Base-by-base conservation (phyloP, 1,284 basidiomycete species). In the Marasmius tenuissimus region DNA sequence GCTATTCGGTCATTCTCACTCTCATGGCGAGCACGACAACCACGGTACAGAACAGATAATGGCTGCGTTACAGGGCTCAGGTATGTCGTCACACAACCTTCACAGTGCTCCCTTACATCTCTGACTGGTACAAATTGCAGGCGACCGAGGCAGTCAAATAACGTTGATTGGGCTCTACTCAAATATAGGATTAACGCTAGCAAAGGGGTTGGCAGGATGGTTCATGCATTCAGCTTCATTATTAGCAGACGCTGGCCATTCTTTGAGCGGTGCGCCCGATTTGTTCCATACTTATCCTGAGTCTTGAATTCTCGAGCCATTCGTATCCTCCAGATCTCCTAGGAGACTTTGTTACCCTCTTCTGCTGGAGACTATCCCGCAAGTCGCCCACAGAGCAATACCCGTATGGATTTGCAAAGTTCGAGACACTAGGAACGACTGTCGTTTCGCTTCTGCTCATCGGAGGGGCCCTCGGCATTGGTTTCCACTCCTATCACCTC, bases 241-340 rank as follows among this genome's bases (percentile, higher is more conserved):
- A 56, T 82, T 99, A 9, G 97, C 97, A 2, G 97, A 99, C 71
- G 96, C 97, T 0, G 96, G 93, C 1, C 97, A 99, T 73, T 94
- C 92, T n/a, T 69, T 96, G 49, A 94, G 92, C 65, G 95, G 93
- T 89, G 67, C 61, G 87, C 80, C 38, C 38, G 49, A 48, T 48
- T 57, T 42, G 66, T 69, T 39, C 20, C 53, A 57, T 40, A 39
- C 57, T 37, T 2, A 52, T 54, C 61, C 57, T 38, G 39, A 63
- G 42, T 39, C 48, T 60, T 40, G 65, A 37, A 56, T n/a, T 38
- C 27, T 54, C 2, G 51, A 35, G 27, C 27, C 27, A 4, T 27
- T 27, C 27, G 27, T 27, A 27, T 4, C 12, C 14, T 51, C 9
- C 42, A 81, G 91, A 97, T 76, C 81, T 96, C 27, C 76, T 96